These are phyloP conservation scores for Trichoderma simmonsii DNA, from an alignment of 2,329 filamentous ascomycete species.

Conservation along the genomic window DNA sequence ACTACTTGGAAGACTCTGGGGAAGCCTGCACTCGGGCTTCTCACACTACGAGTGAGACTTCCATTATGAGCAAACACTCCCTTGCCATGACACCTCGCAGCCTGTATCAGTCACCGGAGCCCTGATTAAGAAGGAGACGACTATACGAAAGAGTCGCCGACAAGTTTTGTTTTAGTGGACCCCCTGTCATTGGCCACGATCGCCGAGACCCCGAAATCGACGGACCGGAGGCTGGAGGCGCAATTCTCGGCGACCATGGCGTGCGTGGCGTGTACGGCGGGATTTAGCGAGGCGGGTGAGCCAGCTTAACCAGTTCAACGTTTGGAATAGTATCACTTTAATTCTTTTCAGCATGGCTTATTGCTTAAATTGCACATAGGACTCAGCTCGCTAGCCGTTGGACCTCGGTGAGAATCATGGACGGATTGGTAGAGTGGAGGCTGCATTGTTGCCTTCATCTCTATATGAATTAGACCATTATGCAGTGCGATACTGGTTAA, in stretches of 20 bases:
- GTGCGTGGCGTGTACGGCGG: conserved; percentile 13
- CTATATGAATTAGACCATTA: not conserved
- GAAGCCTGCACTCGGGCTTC: not conserved
- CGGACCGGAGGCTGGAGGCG: conserved; percentile 2
- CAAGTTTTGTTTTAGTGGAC: conserved; percentile 9
- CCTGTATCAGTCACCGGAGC: not conserved
- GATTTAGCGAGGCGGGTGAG: not conserved
- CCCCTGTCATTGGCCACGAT: conserved; percentile 5
- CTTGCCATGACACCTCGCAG: not conserved
- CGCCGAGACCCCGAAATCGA: conserved; percentile 19
- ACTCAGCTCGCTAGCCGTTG: not conserved
- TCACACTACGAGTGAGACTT: not conserved
- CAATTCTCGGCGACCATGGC: conserved; percentile 20
- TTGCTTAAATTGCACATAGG: not conserved
- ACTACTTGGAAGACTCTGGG: not conserved
- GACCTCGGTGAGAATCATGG: not conserved
- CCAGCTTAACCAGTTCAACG: not conserved
- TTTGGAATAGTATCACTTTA: not conserved
- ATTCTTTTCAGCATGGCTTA: not conserved
- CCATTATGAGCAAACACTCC: not conserved
- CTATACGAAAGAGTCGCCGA: conserved; percentile 15
- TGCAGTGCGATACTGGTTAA: not conserved
- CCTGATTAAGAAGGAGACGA: not conserved
- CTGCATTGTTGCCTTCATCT: not conserved
- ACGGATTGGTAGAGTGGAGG: not conserved